Conservation (phyloP, 2,329 filamentous ascomycete genomes). For the Periconia macrospinosa region DNA sequence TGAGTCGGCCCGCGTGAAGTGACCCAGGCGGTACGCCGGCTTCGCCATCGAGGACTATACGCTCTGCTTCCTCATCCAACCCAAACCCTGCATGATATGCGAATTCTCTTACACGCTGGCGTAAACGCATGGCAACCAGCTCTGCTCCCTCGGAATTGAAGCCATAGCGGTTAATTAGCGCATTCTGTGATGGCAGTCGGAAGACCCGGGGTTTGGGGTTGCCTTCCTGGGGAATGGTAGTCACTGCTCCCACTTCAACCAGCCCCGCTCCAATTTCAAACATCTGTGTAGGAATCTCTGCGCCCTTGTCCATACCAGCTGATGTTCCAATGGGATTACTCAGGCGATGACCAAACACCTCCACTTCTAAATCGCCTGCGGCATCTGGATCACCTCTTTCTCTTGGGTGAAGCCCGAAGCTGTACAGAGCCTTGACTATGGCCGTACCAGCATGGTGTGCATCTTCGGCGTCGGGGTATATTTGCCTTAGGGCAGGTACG, state of each 20-base stretch:
- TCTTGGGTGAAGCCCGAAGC: constrained; percentile 75
- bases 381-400: constrained; percentile 69
- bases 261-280: constrained; percentile 83
- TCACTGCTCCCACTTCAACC: constrained; percentile 91
- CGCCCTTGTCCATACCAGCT: constrained; percentile 95
- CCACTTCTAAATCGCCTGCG: constrained; percentile 57
- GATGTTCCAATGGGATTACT: constrained; percentile 90
- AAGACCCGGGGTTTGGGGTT: constrained; percentile 90
- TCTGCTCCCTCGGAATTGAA: constrained; percentile 92
- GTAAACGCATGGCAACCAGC: constrained; percentile 75
- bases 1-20: constrained; percentile 71
- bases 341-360: constrained; percentile 76
- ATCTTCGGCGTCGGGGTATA: constrained; percentile 80
- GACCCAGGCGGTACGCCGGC: constrained; percentile 81
- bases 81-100: constrained; percentile 72
- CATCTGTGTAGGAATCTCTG: constrained; percentile 80
- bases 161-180: constrained; percentile 93
- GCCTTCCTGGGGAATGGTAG: constrained; percentile 81
- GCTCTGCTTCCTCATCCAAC: constrained; percentile 64
- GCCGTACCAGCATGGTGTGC: constrained; percentile 82
- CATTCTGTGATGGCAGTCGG: constrained; percentile 78
- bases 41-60: constrained; percentile 73
- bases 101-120: constrained; percentile 76
- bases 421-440: constrained; percentile 71
- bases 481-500: constrained; percentile 63